A percentile compares a stretch with the other conserved stretches of the same genome.
Evolutionary conservation across 805 yeast genomes (phyloP).

Genomic region (Saccharomycopsis olivae): DNA sequence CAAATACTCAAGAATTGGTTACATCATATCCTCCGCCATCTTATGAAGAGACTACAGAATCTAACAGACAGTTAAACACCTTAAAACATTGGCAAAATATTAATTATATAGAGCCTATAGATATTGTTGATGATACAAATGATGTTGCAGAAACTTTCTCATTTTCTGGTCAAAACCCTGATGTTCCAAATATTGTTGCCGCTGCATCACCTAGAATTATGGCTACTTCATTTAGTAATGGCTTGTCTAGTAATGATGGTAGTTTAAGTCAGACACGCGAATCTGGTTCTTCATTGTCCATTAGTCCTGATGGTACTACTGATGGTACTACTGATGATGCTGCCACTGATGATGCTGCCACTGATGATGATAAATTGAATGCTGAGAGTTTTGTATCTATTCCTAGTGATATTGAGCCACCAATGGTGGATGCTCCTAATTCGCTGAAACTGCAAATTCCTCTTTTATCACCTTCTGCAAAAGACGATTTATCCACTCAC

Average conservation of each 20-base stretch:
- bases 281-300: background rate
- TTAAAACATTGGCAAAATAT: constrained; percentile 1
- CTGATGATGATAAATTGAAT: background rate
- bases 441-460: too few relatives aligned
- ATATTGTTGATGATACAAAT: constrained; percentile 1
- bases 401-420: background rate
- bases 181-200: constrained; percentile 8
- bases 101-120: background rate
- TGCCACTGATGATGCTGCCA: background rate
- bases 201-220: constrained; percentile 11
- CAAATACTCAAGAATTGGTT: constrained; percentile 6
- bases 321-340: background rate
- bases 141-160: constrained; percentile 14
- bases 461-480: too few relatives aligned
- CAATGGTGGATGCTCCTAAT: too few relatives aligned
- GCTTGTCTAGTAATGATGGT: background rate
- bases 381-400: background rate
- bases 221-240: background rate
- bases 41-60: constrained; percentile 12
- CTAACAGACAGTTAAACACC: constrained; percentile 1
- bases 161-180: constrained; percentile 14
- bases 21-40: constrained; percentile 18
- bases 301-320: too few relatives aligned
- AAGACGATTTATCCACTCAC: constrained; percentile 2
- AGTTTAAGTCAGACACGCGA: background rate